Percentiles rank a stretch among this genome's conserved stretches.
phyloP scores from a whole-genome alignment of 257 asterid genomes.

The Mitragyna speciosa region DNA sequence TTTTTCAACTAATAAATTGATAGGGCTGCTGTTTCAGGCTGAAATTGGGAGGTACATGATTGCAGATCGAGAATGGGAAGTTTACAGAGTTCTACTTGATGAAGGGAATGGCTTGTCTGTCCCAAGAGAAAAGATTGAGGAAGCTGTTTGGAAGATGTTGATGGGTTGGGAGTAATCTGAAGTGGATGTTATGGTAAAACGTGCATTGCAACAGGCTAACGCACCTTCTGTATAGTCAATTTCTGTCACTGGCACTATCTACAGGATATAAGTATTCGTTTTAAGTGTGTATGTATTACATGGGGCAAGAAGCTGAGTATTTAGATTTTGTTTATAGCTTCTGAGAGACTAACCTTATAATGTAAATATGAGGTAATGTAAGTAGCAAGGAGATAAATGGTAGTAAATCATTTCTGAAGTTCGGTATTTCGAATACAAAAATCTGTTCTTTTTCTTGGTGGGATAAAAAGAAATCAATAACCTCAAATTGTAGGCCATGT shows the following conservation, averaged over 20 bases:
- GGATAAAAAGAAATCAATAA: neutral
- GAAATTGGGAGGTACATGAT: slow-evolving; percentile 66
- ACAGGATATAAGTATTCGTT: slow-evolving; percentile 4
- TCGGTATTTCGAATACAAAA: neutral
- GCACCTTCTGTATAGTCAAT: slow-evolving; percentile 19
- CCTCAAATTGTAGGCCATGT: neutral
- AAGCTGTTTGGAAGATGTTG: slow-evolving; percentile 82
- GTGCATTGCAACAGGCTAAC: neutral
- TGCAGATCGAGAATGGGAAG: slow-evolving; percentile 87
- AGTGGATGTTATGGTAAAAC: neutral
- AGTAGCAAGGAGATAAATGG: neutral
- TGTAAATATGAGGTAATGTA: slow-evolving; percentile 10
- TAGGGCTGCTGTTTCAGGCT: slow-evolving; percentile 50
- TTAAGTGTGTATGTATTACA: neutral
- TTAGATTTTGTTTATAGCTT: slow-evolving; percentile 8
- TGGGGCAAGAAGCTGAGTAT: slow-evolving; percentile 1
- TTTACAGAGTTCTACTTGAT: slow-evolving; percentile 70
- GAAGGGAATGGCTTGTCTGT: slow-evolving; percentile 62
- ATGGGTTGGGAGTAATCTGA: slow-evolving; percentile 66
- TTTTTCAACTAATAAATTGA: neutral
- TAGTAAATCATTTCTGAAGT: neutral
- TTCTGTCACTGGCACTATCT: slow-evolving; percentile 4
- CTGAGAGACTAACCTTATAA: slow-evolving; percentile 25
- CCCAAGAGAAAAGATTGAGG: slow-evolving; percentile 54
- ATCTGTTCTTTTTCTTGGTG: neutral